phyloP scores from a whole-genome alignment of 768 basidiomycete species.

The Royoungia palumana region DNA sequence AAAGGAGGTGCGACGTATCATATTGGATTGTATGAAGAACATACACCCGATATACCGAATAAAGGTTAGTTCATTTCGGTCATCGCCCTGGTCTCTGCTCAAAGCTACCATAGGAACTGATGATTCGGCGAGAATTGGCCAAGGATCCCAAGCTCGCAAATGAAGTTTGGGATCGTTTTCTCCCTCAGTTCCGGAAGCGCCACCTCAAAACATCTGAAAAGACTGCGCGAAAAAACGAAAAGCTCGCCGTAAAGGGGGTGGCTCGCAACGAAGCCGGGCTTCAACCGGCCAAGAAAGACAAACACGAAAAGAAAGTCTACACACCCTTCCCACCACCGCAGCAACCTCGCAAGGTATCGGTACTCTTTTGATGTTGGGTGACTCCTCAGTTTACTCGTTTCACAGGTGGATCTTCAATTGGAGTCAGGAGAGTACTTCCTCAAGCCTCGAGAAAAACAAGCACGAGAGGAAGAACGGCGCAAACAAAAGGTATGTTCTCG shows the following conservation, averaged over 20 bases:
- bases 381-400: constrained; percentile 6
- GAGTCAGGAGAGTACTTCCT: constrained; percentile 99
- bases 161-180: constrained; percentile 96
- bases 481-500: constrained; percentile 60
- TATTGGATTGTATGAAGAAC: constrained; percentile 99
- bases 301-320: constrained; percentile 82
- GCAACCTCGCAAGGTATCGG: constrained; percentile 78
- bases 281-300: constrained; percentile 41
- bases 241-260: constrained; percentile 53
- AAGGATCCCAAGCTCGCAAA: constrained; percentile 95
- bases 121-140: constrained; percentile 96
- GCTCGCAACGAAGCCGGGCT: constrained; percentile 68
- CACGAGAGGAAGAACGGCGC: constrained; percentile 63
- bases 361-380: neutral
- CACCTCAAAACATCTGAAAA: constrained; percentile 94
- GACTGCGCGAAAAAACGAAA: constrained; percentile 86
- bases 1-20: constrained; percentile 93
- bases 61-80: constrained; percentile 53
- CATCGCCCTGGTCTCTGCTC: neutral
- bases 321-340: constrained; percentile 99
- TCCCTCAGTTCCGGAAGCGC: constrained; percentile 91
- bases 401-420: constrained; percentile 84
- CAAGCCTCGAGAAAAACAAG: constrained; percentile 83
- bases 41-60: constrained; percentile 99
- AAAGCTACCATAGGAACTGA: constrained; percentile 67